phyloP scores from a whole-genome alignment of 495 filamentous ascomycete species.

The Tuber borchii region DNA sequence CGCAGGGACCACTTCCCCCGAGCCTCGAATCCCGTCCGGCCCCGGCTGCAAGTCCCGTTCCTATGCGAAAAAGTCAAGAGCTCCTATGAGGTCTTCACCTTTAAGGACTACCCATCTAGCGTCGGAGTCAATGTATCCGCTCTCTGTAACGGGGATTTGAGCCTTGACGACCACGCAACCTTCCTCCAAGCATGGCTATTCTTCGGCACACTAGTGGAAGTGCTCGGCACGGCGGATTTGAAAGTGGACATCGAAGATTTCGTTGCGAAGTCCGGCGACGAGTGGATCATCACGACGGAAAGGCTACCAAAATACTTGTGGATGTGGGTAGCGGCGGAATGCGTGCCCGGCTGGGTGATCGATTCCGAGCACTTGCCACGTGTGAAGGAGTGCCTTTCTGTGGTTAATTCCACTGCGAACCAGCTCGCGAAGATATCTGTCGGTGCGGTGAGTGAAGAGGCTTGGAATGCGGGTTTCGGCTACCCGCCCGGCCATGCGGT shows the following conservation, averaged over 20 bases:
- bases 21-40: slow-evolving; percentile 5
- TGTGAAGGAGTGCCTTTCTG: slow-evolving; percentile 1
- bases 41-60: neutral
- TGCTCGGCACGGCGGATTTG: neutral
- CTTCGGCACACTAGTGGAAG: slow-evolving; percentile 10
- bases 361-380: slow-evolving; percentile 8
- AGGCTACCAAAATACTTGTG: slow-evolving; percentile 5
- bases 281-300: neutral
- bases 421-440: neutral
- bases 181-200: slow-evolving; percentile 15
- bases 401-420: slow-evolving; percentile 4
- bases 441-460: neutral
- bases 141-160: neutral
- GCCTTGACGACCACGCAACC: neutral
- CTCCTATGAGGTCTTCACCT: neutral
- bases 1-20: slow-evolving; percentile 11
- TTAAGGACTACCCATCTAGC: neutral
- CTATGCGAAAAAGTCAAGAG: neutral
- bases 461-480: neutral
- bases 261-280: neutral
- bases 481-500: neutral
- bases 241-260: slow-evolving; percentile 1
- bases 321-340: slow-evolving; percentile 7
- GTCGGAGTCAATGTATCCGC: neutral
- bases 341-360: slow-evolving; percentile 9